A percentile compares a stretch with the other conserved stretches of the same genome.
Evolutionary conservation across 768 basidiomycete species (phyloP).

Genomic region (Obba rivulosa): DNA sequence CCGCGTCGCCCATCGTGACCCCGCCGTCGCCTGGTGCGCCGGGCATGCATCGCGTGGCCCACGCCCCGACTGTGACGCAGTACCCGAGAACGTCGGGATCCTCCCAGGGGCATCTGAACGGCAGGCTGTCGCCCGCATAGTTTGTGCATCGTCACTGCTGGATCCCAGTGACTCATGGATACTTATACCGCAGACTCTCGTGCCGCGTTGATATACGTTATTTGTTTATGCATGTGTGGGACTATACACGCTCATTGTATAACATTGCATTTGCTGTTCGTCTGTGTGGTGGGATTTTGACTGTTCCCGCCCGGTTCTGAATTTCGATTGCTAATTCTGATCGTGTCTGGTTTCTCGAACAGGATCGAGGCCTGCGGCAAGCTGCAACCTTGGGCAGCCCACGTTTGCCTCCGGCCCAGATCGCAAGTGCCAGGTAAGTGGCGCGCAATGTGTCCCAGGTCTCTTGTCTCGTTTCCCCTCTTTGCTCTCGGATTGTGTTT

Average conservation of each 20-base stretch:
- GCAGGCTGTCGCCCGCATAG: not conserved
- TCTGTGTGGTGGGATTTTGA: too few species aligned
- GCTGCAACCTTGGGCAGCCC: too few species aligned
- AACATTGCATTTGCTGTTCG: too few species aligned
- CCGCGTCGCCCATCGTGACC: constrained; percentile 3
- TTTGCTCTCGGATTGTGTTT: not conserved
- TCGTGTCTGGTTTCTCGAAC: too few species aligned
- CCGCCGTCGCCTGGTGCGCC: constrained; percentile 1
- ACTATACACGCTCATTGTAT: too few species aligned
- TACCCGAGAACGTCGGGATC: not conserved
- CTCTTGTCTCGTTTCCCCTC: not conserved
- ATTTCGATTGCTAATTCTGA: too few species aligned
- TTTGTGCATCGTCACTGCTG: not conserved
- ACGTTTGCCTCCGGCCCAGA: too few species aligned
- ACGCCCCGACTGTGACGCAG: not conserved
- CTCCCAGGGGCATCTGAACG: not conserved
- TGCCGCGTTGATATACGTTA: not conserved
- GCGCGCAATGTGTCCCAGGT: not conserved
- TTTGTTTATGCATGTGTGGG: not conserved
- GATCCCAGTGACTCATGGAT: not conserved
- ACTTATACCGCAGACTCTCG: not conserved
- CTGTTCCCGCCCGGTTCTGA: too few species aligned
- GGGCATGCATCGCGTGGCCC: not conserved
- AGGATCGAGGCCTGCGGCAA: too few species aligned
- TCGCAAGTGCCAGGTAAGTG: too few species aligned